These are phyloP conservation scores for Lobosporangium transversale DNA, from an alignment of 192 early-diverging fungal genomes.

Conservation along the genomic window DNA sequence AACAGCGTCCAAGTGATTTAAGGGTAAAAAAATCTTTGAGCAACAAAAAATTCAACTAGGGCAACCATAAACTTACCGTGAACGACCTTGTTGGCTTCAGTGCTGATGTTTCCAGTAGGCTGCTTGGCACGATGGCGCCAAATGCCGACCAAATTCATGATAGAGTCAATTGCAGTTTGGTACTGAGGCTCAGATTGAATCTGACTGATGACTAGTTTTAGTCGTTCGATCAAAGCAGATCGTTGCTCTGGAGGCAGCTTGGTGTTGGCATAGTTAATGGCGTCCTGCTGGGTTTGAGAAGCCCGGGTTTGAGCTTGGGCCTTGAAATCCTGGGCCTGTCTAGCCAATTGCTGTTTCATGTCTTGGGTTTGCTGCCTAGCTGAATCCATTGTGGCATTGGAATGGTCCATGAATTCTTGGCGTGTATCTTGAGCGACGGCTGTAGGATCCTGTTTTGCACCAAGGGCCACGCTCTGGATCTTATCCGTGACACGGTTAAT, in stretches of 20 bases:
- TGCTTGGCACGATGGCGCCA: slow-evolving; percentile 40
- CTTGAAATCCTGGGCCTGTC: slow-evolving; percentile 11
- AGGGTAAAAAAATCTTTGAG: too few species aligned
- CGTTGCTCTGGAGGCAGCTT: slow-evolving; percentile 47
- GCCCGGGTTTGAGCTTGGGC: slow-evolving; percentile 8
- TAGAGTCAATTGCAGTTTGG: slow-evolving; percentile 47
- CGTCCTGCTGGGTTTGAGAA: slow-evolving; percentile 6
- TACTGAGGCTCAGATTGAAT: slow-evolving; percentile 55
- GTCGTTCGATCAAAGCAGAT: slow-evolving; percentile 36
- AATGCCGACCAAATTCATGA: slow-evolving; percentile 29
- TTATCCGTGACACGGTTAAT: slow-evolving; percentile 2
- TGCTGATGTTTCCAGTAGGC: slow-evolving; percentile 2
- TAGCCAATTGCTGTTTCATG: slow-evolving; percentile 4
- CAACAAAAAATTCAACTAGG: background rate
- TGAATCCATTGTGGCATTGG: background rate
- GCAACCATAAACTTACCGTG: slow-evolving; percentile 6
- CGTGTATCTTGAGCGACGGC: slow-evolving; percentile 1
- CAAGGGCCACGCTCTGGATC: slow-evolving; percentile 1
- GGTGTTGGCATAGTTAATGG: slow-evolving; percentile 22
- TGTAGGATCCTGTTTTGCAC: slow-evolving; percentile 18
- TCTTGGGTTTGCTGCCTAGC: slow-evolving; percentile 4
- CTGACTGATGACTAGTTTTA: slow-evolving; percentile 41
- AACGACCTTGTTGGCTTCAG: slow-evolving; percentile 18
- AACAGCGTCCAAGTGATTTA: too few species aligned
- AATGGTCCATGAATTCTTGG: background rate